Evolutionary conservation across 2,329 filamentous ascomycete species (phyloP).

Genomic region (Tolypocladium album): DNA sequence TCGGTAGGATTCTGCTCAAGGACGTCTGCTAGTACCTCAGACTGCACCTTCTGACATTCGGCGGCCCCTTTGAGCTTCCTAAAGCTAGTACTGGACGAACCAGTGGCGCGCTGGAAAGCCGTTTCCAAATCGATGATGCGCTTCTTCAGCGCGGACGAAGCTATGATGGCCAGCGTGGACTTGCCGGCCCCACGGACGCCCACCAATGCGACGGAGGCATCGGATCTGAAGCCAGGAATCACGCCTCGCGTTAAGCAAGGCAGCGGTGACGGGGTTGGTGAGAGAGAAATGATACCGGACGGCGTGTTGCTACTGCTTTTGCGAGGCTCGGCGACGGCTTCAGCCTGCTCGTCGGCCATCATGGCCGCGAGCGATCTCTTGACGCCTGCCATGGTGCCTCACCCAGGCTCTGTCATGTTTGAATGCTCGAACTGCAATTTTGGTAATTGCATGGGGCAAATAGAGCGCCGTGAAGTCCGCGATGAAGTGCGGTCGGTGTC

Average conservation of each 20-base stretch:
- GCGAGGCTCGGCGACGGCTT: not conserved
- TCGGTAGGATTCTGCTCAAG: conserved; percentile 47
- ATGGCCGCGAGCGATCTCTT: conserved; percentile 27
- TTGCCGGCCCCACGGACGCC: conserved; percentile 68
- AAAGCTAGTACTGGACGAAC: conserved; percentile 50
- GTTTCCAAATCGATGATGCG: conserved; percentile 60
- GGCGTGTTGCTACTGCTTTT: not conserved
- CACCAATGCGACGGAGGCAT: conserved; percentile 62
- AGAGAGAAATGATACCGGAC: conserved; percentile 6
- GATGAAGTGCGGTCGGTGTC: not conserved
- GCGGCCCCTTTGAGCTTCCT: conserved; percentile 50
- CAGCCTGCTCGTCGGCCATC: conserved; percentile 16
- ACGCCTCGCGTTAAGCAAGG: conserved; percentile 15
- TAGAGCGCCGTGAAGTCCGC: not conserved
- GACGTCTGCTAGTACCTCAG: conserved; percentile 48
- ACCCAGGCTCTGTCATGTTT: not conserved
- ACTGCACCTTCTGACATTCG: conserved; percentile 54
- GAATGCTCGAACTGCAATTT: not conserved
- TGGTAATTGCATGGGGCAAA: not conserved
- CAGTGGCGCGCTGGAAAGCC: conserved; percentile 54
- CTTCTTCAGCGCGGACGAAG: conserved; percentile 58
- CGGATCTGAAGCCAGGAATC: conserved; percentile 35
- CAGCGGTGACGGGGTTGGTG: conserved; percentile 13
- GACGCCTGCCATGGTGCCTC: conserved; percentile 22
- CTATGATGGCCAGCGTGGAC: conserved; percentile 65